Base-by-base conservation (phyloP, 768 basidiomycete genomes). In the Lactarius trivialis region DNA sequence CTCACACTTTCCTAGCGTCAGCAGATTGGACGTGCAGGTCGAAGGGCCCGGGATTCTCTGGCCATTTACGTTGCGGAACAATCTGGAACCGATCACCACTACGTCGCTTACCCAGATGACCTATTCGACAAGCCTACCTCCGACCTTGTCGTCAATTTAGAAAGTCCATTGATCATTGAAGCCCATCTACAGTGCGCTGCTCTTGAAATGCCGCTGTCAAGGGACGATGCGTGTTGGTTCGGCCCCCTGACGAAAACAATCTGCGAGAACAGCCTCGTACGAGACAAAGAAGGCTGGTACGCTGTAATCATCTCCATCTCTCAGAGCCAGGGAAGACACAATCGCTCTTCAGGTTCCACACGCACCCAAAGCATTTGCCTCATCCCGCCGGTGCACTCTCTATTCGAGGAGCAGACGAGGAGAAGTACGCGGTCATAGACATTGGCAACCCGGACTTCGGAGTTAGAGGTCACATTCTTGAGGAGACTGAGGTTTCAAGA, bases 181-280 rank as follows among this genome's bases (percentile, higher is more conserved):
- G 87, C 84, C 6, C 93, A 94, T 70, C 72, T 95, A 14, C 93
- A 95, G 70, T 96, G 92, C 66, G 93, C 93, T 19, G 90, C 83
- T 0, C 78, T 86, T 58, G 93, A 95, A 73, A 88, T 96, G 82
- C 93, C 93, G 0, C 67, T 94, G 26, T 82, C 81, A 19, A 64
- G 73, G 0, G 82, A 82, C 15, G 93, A 94, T 65, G 76, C 77
- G 36, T 68, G 72, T 19, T 95, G 87, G 74, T 96, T 96, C 69
- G 93, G 90, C 7, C 78, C 82, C 5, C 68, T 74, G 52, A 77
- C 85, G 55, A 74, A 75, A 15, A 77, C 81, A 41, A 70, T 94
- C 19, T 93, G 90, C 68, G 76, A 85, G 49, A 73, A 76, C 4
- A 77, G 80, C 34, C 77, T 96, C 4, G 71, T 74, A 14, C 81